These are phyloP conservation scores for Fusarium acutatum DNA, from an alignment of 2,329 filamentous ascomycete species.

Conservation along the genomic window DNA sequence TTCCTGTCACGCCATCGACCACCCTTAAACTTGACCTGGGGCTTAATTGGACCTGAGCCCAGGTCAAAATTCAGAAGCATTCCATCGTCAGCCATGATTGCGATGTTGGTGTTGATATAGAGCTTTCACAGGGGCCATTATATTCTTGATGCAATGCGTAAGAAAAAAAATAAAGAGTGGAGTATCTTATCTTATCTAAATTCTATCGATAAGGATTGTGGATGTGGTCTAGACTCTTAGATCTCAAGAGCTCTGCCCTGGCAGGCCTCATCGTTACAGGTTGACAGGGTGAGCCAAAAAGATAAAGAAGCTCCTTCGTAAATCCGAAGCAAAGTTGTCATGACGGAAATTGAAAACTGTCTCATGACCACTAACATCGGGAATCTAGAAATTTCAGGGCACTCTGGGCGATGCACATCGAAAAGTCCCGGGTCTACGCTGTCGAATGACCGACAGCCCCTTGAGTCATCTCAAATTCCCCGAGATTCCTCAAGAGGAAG, in stretches of 20 bases:
- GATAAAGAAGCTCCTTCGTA: neutral
- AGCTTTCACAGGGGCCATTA: constrained; percentile 35
- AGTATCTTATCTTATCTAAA: constrained; percentile 6
- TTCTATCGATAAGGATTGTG: constrained; percentile 36
- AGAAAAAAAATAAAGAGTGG: constrained; percentile 31
- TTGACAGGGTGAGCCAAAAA: neutral
- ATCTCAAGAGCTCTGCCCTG: neutral
- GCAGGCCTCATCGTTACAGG: neutral
- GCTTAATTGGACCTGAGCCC: constrained; percentile 70
- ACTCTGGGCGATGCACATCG: neutral
- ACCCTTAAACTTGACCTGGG: constrained; percentile 77
- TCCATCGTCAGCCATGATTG: constrained; percentile 87
- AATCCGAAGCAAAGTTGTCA: constrained; percentile 4
- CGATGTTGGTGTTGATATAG: constrained; percentile 24
- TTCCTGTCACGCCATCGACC: constrained; percentile 93
- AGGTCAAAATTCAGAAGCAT: constrained; percentile 94
- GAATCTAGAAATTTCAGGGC: neutral
- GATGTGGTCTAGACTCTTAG: neutral
- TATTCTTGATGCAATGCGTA: constrained; percentile 16
- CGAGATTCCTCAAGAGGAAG: constrained; percentile 17
- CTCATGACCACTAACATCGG: neutral
- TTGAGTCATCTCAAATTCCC: constrained; percentile 7
- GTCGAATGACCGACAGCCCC: constrained; percentile 23
- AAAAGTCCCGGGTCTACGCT: neutral
- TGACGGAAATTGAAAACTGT: neutral